Evolutionary conservation across 768 basidiomycete genomes (phyloP).

Genomic region (Boletus subparvulus): DNA sequence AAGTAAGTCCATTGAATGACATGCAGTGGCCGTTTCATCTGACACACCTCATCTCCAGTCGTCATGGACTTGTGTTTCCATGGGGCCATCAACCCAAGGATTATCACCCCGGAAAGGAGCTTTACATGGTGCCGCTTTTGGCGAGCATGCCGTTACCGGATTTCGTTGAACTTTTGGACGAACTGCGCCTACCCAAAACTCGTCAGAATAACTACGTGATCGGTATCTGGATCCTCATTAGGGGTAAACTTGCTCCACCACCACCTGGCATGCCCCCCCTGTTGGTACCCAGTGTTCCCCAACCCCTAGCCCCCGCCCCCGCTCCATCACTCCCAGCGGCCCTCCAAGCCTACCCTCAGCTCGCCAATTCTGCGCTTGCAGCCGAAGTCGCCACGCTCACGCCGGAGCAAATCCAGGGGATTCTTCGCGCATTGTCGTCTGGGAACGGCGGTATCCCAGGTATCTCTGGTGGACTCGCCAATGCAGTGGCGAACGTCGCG

Average conservation of each 20-base stretch:
- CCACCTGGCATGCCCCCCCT: constrained; percentile 25
- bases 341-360: constrained; percentile 34
- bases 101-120: constrained; percentile 73
- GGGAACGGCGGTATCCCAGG: constrained; percentile 35
- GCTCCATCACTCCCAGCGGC: constrained; percentile 24
- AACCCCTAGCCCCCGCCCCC: constrained; percentile 12
- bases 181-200: constrained; percentile 63
- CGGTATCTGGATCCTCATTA: constrained; percentile 83
- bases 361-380: constrained; percentile 54
- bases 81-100: constrained; percentile 80
- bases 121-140: constrained; percentile 80
- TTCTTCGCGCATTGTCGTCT: constrained; percentile 57
- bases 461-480: constrained; percentile 31
- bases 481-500: constrained; percentile 22
- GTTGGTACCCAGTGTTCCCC: constrained; percentile 9
- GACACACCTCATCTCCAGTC: constrained; percentile 44
- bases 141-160: constrained; percentile 72
- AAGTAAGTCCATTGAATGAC: constrained; percentile 47
- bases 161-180: constrained; percentile 80
- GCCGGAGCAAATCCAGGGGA: constrained; percentile 71
- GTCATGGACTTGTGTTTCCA: constrained; percentile 83
- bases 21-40: constrained; percentile 10
- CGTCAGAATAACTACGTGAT: constrained; percentile 69
- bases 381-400: constrained; percentile 73
- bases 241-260: constrained; percentile 66